Base-by-base conservation (phyloP, 805 yeast species). In the Alloascoidea africana region DNA sequence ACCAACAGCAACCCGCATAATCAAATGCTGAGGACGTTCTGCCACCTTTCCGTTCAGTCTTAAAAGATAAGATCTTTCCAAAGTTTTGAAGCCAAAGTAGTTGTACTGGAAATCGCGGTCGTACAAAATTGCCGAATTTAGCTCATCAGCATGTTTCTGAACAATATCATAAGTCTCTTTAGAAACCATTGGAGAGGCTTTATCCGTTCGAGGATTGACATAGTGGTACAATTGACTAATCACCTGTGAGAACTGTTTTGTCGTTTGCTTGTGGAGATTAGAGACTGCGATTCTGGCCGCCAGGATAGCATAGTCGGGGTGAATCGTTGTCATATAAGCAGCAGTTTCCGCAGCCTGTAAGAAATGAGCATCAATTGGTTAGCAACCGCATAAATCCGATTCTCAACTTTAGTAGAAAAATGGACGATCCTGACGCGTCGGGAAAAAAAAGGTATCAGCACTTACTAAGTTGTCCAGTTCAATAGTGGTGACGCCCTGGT, bases 261-360 rank as follows among this genome's bases (percentile, higher is more conserved):
- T 81, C 38, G 96, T 87, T 62, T 86, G 94, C 62, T 87, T 87
- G 65, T 89, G 96, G 54, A 91, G 68, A 58, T 85, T 85, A 33
- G 96, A 83, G 39, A 91, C 78, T 15, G 97, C 96, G 43, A 89
- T 80, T 63, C 98, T 77, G 27, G 97, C 96, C 39, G 96, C 96
- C 49, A 86, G 68, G 33, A 77, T 75, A 17, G 96, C 96, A 51
- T 89, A 87, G 62, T 91, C 97, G n/a, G 97, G 97, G 58, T 89
- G 97, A 44, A 83, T 73, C 8, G 97, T 89, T 41, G 96, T 86
- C 96, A 91, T 84, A 54, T 80, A 82, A 33, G 97, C 97, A 41
- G 96, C 94, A 27, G 96, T 86, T 61, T 91, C 98, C 34, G 97
- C 96, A 36, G 97, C 87, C 35, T 34, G 18, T 14, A 5, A 11